Percentiles rank a stretch among this genome's conserved stretches.
Evolutionary conservation across 2,329 filamentous ascomycete species (phyloP).

Genomic region (Colletotrichum simmondsii): DNA sequence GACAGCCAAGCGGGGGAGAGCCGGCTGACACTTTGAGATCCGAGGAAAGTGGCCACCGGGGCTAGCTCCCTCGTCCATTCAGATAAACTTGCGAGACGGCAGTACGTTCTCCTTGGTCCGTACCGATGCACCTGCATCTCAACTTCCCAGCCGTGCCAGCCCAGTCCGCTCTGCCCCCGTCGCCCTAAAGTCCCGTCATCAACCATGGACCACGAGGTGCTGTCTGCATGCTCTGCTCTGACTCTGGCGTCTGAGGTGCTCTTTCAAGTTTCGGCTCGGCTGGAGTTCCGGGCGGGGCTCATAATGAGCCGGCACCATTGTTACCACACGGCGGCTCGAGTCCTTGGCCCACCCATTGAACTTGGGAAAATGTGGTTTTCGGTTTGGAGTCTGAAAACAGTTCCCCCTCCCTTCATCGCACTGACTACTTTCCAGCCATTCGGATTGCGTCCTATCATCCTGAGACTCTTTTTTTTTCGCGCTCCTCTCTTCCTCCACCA

Average conservation of each 20-base stretch:
- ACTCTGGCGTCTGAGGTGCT: neutral
- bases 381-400: neutral
- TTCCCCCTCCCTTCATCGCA: neutral
- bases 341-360: neutral
- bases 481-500: slow-evolving; percentile 14
- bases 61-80: neutral
- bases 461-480: neutral
- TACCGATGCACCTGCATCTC: neutral
- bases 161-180: neutral
- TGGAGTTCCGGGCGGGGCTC: slow-evolving; percentile 25
- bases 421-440: slow-evolving; percentile 30
- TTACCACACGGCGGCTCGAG: neutral
- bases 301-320: neutral
- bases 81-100: neutral
- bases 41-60: neutral
- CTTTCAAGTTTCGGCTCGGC: slow-evolving; percentile 20
- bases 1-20: no score
- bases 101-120: neutral
- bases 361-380: slow-evolving; percentile 12
- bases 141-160: neutral
- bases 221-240: slow-evolving; percentile 14
- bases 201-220: neutral
- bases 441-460: slow-evolving; percentile 16
- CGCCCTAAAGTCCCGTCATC: neutral
- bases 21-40: neutral